Conservation (phyloP, 495 filamentous ascomycete species). For the Talaromyces stipitatus region DNA sequence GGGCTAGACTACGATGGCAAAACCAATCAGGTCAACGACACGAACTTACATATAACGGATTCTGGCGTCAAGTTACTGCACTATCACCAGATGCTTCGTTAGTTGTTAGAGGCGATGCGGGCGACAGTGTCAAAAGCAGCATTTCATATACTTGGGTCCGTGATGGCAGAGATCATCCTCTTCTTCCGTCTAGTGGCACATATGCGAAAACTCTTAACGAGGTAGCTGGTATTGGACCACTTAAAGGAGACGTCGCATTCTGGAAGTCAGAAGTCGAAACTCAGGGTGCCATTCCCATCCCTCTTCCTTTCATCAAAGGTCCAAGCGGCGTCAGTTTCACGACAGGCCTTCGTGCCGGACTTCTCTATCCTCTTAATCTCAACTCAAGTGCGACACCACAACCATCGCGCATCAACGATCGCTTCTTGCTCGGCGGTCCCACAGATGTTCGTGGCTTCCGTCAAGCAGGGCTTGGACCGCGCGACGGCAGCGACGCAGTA, state of each 20-base stretch:
- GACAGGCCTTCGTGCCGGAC: conserved; percentile 52
- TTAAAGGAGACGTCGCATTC: conserved; percentile 87
- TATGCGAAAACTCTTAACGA: conserved; percentile 69
- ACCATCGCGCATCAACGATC: conserved; percentile 81
- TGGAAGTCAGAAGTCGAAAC: conserved; percentile 80
- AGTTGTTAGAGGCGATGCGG: conserved; percentile 74
- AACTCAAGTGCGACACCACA: conserved; percentile 40
- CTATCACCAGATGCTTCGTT: conserved; percentile 67
- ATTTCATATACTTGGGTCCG: conserved; percentile 72
- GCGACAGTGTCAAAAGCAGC: conserved; percentile 84
- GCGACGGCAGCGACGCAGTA: conserved; percentile 74
- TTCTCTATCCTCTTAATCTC: conserved; percentile 56
- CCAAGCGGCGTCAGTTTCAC: conserved; percentile 69
- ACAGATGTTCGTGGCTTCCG: conserved; percentile 93
- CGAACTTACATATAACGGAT: conserved; percentile 67
- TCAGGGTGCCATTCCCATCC: conserved; percentile 62
- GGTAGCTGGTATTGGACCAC: conserved; percentile 74
- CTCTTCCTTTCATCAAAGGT: conserved; percentile 55
- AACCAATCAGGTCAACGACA: conserved; percentile 55
- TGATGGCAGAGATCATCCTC: conserved; percentile 71
- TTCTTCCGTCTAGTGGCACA: conserved; percentile 76
- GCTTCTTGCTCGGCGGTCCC: conserved; percentile 89
- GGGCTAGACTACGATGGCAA: conserved; percentile 66
- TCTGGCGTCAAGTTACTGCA: conserved; percentile 83
- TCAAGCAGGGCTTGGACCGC: conserved; percentile 78